Percentiles rank a stretch among this genome's conserved stretches.
These are phyloP conservation scores for Yarrowia divulgata DNA, from an alignment of 805 yeast species.

Conservation along the genomic window DNA sequence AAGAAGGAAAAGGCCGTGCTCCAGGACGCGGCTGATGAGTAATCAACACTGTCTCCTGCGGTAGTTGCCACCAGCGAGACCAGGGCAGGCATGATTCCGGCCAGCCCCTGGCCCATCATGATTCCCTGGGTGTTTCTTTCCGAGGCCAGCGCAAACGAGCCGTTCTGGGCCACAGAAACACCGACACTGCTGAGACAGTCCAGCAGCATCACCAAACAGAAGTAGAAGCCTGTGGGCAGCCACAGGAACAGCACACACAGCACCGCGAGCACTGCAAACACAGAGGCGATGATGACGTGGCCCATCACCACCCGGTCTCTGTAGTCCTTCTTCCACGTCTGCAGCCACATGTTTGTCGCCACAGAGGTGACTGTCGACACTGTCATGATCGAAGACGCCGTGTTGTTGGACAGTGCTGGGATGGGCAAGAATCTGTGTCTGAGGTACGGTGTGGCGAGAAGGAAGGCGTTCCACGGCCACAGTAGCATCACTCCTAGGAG, in stretches of 20 bases:
- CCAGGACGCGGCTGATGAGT: conserved; percentile 22
- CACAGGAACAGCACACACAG: conserved; percentile 50
- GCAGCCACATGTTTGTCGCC: conserved; percentile 67
- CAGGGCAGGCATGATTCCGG: conserved; percentile 90
- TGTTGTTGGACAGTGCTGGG: conserved; percentile 55
- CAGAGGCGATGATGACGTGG: conserved; percentile 60
- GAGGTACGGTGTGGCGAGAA: conserved; percentile 86
- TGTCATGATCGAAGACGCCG: conserved; percentile 88
- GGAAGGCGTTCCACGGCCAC: conserved; percentile 97
- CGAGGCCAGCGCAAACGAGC: conserved; percentile 83
- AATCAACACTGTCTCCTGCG: conserved; percentile 31
- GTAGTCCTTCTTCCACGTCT: conserved; percentile 65
- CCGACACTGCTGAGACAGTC: conserved; percentile 75
- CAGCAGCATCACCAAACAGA: conserved; percentile 63
- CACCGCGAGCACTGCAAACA: conserved; percentile 66
- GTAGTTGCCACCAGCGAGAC: conserved; percentile 64
- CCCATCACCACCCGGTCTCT: conserved; percentile 70
- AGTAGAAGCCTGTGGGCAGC: conserved; percentile 47
- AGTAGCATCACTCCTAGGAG: conserved; percentile 77
- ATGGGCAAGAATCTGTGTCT: conserved; percentile 61
- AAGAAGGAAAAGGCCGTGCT: conserved; percentile 27
- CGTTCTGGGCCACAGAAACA: conserved; percentile 85
- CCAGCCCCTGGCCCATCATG: conserved; percentile 93
- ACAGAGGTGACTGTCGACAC: conserved; percentile 76
- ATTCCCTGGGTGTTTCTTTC: conserved; percentile 83